phyloP scores from a whole-genome alignment of 371 early-diverging fungal genomes.

The Mortierella sp. region DNA sequence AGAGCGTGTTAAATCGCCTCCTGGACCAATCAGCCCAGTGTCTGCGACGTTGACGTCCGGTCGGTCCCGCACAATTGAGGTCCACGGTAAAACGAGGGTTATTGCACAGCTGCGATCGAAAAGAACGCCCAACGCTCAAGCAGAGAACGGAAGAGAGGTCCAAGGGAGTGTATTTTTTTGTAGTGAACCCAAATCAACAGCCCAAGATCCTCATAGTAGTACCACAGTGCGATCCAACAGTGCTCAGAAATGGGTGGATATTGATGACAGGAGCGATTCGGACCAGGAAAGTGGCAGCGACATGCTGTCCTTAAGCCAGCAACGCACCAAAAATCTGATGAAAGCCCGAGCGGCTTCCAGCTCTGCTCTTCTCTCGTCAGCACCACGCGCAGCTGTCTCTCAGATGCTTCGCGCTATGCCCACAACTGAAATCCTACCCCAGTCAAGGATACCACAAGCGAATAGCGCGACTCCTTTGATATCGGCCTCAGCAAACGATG shows the following conservation, averaged over 20 bases:
- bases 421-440: too few relatives aligned
- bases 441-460: too few relatives aligned
- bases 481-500: background rate
- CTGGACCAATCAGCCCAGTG: slow-evolving; percentile 13
- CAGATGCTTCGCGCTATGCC: too few relatives aligned
- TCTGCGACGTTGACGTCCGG: background rate
- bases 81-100: slow-evolving; percentile 19
- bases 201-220: background rate
- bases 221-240: too few relatives aligned
- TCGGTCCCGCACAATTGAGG: slow-evolving; percentile 20
- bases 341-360: slow-evolving; percentile 11
- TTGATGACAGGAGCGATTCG: slow-evolving; percentile 16
- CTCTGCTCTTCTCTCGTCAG: too few relatives aligned
- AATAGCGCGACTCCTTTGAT: too few relatives aligned
- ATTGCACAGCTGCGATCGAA: slow-evolving; percentile 18
- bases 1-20: slow-evolving; percentile 51
- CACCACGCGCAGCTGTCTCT: background rate
- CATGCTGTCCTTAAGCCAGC: slow-evolving; percentile 24
- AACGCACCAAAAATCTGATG: slow-evolving; percentile 32
- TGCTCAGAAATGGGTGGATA: slow-evolving; percentile 31
- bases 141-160: slow-evolving; percentile 5
- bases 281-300: slow-evolving; percentile 13
- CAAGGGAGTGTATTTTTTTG: slow-evolving; percentile 29
- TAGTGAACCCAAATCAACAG: background rate
- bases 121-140: background rate